A percentile compares a stretch with the other conserved stretches of the same genome.
phyloP scores from a whole-genome alignment of 2,329 filamentous ascomycete genomes.

The Cordyceps cateniannulata region DNA sequence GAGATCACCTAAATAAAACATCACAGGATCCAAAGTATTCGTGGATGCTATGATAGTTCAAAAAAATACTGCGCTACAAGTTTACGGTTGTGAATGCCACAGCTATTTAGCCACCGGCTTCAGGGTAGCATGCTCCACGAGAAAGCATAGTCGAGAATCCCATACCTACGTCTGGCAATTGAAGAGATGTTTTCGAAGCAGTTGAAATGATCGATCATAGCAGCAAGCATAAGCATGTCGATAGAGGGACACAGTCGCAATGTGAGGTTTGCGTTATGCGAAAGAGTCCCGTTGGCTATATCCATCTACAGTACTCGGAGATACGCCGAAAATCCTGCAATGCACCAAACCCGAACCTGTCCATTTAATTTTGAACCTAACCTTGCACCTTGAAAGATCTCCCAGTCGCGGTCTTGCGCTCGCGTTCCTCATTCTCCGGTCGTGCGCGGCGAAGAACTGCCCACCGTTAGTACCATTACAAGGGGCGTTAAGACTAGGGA shows the following conservation, averaged over 20 bases:
- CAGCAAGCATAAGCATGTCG: no score
- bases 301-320: not conserved
- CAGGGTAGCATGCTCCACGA: not conserved
- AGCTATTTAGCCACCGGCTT: not conserved
- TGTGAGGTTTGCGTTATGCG: not conserved
- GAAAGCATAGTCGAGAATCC: no score
- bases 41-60: not conserved
- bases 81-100: not conserved
- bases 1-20: not conserved
- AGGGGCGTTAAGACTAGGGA: not conserved
- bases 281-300: not conserved
- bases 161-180: no score
- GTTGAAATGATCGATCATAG: no score
- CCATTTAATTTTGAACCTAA: conserved; percentile 19
- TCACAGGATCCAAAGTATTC: not conserved
- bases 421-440: conserved; percentile 93
- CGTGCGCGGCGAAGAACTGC: conserved; percentile 90
- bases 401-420: conserved; percentile 95
- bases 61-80: no score
- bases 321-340: conserved; percentile 2
- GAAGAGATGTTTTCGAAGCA: no score
- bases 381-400: conserved; percentile 70
- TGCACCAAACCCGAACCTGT: not conserved
- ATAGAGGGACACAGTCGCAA: not conserved
- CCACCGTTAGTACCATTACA: not conserved